Evolutionary conservation across 2,329 filamentous ascomycete species (phyloP), one percentile per base, ranked within the genome.

Genomic region (Exophiala oligosperma): DNA sequence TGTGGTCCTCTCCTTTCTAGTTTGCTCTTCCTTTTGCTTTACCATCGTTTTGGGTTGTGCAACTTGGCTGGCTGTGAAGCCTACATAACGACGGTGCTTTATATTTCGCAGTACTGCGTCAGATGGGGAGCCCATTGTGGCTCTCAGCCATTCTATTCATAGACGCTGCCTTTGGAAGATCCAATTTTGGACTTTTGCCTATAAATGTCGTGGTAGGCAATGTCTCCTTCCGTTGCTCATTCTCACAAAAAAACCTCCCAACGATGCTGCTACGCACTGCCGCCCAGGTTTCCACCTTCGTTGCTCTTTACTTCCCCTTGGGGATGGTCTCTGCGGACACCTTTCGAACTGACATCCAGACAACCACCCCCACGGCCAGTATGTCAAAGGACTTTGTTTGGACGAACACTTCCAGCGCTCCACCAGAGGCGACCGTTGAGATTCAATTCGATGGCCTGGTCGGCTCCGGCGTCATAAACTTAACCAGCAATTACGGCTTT

Each of bases 381-480:
- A 50, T 50, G 23, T 37, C 23, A 26, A 50, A 24, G 24, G 17
- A 37, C 17, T 50, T 50, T 50, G 47, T 50, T 17, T 50, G 47
- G 47, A 50, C 24, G 17, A 50, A 50, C 29, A 50, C 47, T n/a
- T 50, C 47, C 26, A 50, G 24, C 23, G 47, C 47, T 26, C 47
- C 47, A 37, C 47, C 47, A 32, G 21, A 50, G 47, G 47, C 47
- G 29, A 50, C 47, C 29, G 47, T 50, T 37, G 47, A 50, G 29
- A 50, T 50, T 50, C 24, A 50, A 32, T 50, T 50, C 29, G 47
- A 50, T 17, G 47, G 47, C 47, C 47, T 50, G 24, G 47, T 37
- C 29, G 47, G 47, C 47, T 50, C 47, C 17, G 47, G 47, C 29
- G 47, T 50, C 26, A 50, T 50, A 28, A 50, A 50, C 47, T 50